phyloP scores from a whole-genome alignment of 2,329 filamentous ascomycete genomes.

The Leptographium procerum region DNA sequence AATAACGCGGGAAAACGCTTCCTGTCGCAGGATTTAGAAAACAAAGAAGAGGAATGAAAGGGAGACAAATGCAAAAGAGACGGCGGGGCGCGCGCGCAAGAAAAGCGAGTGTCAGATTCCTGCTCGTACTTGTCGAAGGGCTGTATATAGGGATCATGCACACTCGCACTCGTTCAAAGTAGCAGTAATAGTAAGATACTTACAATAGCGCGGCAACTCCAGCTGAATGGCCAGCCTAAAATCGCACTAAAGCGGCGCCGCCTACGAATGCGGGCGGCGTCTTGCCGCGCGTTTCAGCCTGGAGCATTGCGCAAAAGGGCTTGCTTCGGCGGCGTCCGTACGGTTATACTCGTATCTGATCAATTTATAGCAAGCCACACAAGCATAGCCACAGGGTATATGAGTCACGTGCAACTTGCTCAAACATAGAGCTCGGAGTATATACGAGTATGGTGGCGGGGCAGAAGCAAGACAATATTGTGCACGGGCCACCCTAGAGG shows the following conservation, averaged over 20 bases:
- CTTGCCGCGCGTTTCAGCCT: neutral
- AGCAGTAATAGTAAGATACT: too few relatives aligned
- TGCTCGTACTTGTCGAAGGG: too few relatives aligned
- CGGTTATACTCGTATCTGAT: too few relatives aligned
- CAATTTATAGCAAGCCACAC: neutral
- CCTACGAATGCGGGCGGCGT: neutral
- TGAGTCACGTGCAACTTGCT: neutral
- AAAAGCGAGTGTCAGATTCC: too few relatives aligned
- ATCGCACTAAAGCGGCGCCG: neutral
- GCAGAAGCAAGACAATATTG: neutral
- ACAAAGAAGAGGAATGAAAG: neutral
- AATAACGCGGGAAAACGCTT: neutral
- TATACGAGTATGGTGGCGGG: too few relatives aligned
- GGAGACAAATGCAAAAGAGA: neutral
- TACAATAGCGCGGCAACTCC: neutral
- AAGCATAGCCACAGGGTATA: neutral
- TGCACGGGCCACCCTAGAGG: conserved; percentile 10
- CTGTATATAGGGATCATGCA: too few relatives aligned
- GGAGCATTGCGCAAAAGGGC: too few relatives aligned
- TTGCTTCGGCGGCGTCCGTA: too few relatives aligned
- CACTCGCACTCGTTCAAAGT: too few relatives aligned
- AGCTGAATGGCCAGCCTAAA: neutral
- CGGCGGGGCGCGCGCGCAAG: neutral
- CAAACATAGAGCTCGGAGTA: neutral
- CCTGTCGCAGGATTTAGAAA: neutral